Base-by-base conservation (phyloP, 768 basidiomycete genomes). In the Crucibulum laeve region DNA sequence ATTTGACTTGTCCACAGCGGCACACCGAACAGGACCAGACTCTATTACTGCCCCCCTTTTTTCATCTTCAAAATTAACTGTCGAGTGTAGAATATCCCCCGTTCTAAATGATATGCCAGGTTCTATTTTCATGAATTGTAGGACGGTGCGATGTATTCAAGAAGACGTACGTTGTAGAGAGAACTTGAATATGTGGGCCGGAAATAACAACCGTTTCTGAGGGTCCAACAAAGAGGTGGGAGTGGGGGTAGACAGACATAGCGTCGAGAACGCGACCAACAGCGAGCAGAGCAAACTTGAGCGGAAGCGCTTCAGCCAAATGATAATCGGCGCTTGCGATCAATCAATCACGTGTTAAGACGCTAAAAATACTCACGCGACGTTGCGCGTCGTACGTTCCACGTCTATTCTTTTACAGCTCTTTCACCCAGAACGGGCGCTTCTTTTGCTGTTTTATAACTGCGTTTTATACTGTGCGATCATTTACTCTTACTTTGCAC, bases 1-100 rank as follows among this genome's bases (percentile, higher is more conserved):
- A 42, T 62, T 67, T 0, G 61, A 59, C 4, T 48, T 40, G 53
- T 79, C 77, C 4, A 82, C 57, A 1, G 75, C 80, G 14, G 76
- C 73, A 51, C 79, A 83, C 39, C 78, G 70, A 35, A 90, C 65
- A 3, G 78, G 77, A 0, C 82, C 82, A 5, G 76, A 67, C 47
- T 74, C 74, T 17, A 68, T 30, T 2, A 74, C 32, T 3, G 49
- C 53, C 5, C 59, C 59, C 37, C 59, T 59, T 18, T 66, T 58
- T 10, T 64, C 50, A 4, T 46, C 58, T 19, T 62, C 34, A 3
- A 65, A 52, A 10, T 57, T 57, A 7, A 62, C 46, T 0, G 78
- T 76, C 11, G 80, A 76, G 43, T 61, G 53, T 7, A 77, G 53
- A 19, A 84, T 49, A 36, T 60, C 58, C 21, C 84, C 84, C 37